Evolutionary conservation across 2,329 filamentous ascomycete species (phyloP).

Genomic region (Botryotinia convoluta): DNA sequence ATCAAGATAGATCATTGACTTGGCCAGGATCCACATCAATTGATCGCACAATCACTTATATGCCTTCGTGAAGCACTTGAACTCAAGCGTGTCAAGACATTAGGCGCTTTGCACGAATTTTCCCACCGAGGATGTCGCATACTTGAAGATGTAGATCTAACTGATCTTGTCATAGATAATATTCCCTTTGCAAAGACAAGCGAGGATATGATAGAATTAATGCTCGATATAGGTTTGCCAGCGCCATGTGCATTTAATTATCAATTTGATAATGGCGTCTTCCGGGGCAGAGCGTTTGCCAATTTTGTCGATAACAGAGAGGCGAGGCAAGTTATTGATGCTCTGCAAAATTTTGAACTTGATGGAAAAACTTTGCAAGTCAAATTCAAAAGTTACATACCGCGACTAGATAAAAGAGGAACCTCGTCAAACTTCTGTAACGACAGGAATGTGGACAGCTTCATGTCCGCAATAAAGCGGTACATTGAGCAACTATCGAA

Average conservation of each 20-base stretch:
- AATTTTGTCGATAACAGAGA: conserved; percentile 97
- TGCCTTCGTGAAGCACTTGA: neutral
- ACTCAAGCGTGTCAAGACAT: neutral
- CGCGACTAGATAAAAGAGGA: neutral
- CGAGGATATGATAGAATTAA: conserved; percentile 85
- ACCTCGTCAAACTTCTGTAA: neutral
- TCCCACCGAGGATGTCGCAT: neutral
- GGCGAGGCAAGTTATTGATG: conserved; percentile 85
- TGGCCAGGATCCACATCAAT: neutral
- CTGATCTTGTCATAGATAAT: conserved; percentile 98
- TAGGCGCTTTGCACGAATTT: neutral
- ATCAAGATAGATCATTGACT: neutral
- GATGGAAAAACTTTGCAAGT: conserved; percentile 92
- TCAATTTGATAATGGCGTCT: conserved; percentile 97
- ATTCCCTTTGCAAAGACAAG: conserved; percentile 98
- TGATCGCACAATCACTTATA: neutral
- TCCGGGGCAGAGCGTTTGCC: conserved; percentile 91
- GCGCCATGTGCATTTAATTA: conserved; percentile 99
- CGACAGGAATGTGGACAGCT: neutral
- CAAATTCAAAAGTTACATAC: conserved; percentile 81
- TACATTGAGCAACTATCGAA: neutral
- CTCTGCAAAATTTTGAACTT: conserved; percentile 92
- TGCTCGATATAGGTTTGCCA: conserved; percentile 90
- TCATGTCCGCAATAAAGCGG: neutral
- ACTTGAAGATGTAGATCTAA: conserved; percentile 85